Evolutionary conservation across 768 basidiomycete species (phyloP).

Genomic region (Mycena galericulata): DNA sequence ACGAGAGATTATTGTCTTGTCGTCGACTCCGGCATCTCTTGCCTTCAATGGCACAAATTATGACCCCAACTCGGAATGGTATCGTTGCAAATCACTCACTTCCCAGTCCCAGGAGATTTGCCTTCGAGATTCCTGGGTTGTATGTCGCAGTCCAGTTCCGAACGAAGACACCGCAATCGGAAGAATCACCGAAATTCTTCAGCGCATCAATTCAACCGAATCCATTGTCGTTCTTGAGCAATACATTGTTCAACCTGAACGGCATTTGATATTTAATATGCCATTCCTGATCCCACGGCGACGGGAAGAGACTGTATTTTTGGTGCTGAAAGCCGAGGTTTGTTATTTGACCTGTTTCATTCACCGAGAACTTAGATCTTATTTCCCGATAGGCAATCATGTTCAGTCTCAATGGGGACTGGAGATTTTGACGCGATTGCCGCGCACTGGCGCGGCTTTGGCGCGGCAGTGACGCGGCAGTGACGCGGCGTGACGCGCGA

Average conservation of each 20-base stretch:
- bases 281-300: not conserved
- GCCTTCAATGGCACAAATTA: slow-evolving; percentile 26
- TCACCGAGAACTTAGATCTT: too few species aligned
- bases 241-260: slow-evolving; percentile 1
- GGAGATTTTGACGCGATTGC: too few species aligned
- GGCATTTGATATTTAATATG: not conserved
- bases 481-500: too few species aligned
- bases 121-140: slow-evolving; percentile 38
- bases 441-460: too few species aligned
- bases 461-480: too few species aligned
- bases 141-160: slow-evolving; percentile 30
- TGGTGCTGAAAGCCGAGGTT: slow-evolving; percentile 2
- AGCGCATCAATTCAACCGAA: not conserved
- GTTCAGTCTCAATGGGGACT: too few species aligned
- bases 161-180: not conserved
- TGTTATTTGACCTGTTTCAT: not conserved
- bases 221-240: not conserved
- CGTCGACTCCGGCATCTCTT: slow-evolving; percentile 25
- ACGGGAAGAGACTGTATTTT: slow-evolving; percentile 1
- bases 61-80: slow-evolving; percentile 23
- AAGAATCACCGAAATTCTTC: slow-evolving; percentile 10
- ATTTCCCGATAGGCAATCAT: not conserved
- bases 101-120: slow-evolving; percentile 38
- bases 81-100: slow-evolving; percentile 29
- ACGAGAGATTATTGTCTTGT: slow-evolving; percentile 16